Evolutionary conservation across 2,329 filamentous ascomycete species (phyloP).

Genomic region (Colletotrichum tropicicola): DNA sequence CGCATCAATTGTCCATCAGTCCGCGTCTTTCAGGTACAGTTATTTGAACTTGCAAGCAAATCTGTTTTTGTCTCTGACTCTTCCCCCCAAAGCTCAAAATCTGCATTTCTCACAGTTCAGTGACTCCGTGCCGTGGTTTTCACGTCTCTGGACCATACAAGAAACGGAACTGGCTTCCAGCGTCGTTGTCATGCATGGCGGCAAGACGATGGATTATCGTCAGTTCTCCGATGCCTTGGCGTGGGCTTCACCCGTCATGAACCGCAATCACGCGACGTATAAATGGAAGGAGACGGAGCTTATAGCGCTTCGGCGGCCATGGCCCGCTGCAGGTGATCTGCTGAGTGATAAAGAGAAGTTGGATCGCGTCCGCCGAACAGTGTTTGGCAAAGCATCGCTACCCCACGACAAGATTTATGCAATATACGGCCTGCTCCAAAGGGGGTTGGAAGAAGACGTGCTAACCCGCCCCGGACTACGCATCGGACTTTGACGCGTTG

Average conservation of each 20-base stretch:
- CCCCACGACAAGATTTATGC: neutral
- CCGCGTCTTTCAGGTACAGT: neutral
- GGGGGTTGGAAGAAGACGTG: neutral
- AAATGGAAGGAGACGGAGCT: neutral
- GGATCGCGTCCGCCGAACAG: neutral
- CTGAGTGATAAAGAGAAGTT: neutral
- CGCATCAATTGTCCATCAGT: neutral
- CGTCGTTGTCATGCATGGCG: neutral
- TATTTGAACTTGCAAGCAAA: neutral
- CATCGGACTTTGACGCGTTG: neutral
- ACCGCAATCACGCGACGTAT: no score
- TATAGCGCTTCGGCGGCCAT: neutral
- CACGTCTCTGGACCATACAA: neutral
- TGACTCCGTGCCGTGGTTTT: neutral
- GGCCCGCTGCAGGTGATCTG: no score
- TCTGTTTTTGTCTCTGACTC: neutral
- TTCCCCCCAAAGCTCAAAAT: neutral
- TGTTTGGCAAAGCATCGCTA: neutral
- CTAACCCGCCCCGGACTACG: neutral
- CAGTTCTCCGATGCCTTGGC: no score
- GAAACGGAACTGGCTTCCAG: neutral
- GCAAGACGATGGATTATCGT: neutral
- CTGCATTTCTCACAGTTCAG: neutral
- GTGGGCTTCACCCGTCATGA: no score
- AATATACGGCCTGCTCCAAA: neutral